Evolutionary conservation across 116 monocot genomes (phyloP).

Genomic region (Iris pallida): DNA sequence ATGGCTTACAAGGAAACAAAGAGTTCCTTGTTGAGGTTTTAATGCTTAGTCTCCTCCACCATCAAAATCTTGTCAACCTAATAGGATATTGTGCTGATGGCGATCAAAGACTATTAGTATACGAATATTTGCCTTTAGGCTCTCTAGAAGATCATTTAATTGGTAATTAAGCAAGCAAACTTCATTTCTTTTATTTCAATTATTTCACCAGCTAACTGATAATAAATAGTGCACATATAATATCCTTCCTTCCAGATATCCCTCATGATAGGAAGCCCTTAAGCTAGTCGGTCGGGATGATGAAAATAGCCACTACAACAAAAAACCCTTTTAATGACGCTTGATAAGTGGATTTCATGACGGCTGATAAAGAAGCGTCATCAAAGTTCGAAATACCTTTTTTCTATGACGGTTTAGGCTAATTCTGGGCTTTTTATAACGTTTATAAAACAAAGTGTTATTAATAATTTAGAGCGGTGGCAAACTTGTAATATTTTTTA

Average conservation of each 20-base stretch:
- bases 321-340: too few relatives aligned
- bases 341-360: too few relatives aligned
- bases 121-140: conserved; percentile 13
- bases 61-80: conserved; percentile 16
- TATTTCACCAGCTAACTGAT: background rate
- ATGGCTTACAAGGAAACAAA: conserved; percentile 15
- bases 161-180: background rate
- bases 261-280: conserved; percentile 38
- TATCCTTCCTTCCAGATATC: conserved; percentile 26
- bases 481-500: too few relatives aligned
- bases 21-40: conserved; percentile 12
- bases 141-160: conserved; percentile 13
- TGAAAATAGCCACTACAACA: conserved; percentile 76
- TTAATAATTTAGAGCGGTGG: too few relatives aligned
- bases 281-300: conserved; percentile 51
- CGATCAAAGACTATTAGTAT: conserved; percentile 12
- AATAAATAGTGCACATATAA: background rate
- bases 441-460: too few relatives aligned
- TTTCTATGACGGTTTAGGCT: too few relatives aligned
- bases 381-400: too few relatives aligned
- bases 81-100: conserved; percentile 20
- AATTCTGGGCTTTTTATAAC: too few relatives aligned
- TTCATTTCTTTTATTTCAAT: background rate
- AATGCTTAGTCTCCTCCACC: conserved; percentile 15
- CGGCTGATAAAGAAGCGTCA: too few relatives aligned